Base-by-base conservation (phyloP, 225 moss, liverwort and hornwort genomes). In the Neckera pumila region DNA sequence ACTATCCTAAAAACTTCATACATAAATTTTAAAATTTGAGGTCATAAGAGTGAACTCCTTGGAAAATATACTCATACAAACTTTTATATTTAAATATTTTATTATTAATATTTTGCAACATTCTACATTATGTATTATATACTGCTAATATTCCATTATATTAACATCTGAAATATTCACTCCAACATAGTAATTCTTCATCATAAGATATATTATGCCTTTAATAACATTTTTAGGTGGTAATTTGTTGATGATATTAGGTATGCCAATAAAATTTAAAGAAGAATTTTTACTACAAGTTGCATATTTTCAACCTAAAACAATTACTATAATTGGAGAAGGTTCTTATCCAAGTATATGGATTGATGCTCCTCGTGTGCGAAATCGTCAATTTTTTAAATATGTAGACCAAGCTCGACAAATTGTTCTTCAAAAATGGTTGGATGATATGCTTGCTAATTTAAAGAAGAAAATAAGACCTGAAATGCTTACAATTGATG, bases 291-390 rank as follows among this genome's bases (percentile, higher is more conserved):
- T 89, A 17, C 20, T 90, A 8, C 93, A 95, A 95, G 92, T 95
- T 82, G 96, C 95, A 28, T 95, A 98, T 88, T 97, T 96, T 93
- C 89, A 90, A 78, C 95, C 98, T 34, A 89, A 95, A 7, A 91
- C 86, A 72, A 85, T 96, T 56, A 91, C 88, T 49, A 15, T 96
- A 38, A 65, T 87, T 73, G 94, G 97, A 73, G 98, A 98, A 89
- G 98, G 98, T 19, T 92, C 94, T 53, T 98, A 98, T 84, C 98
- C 98, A 75, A 95, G 93, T 83, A 88, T 98, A 84, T 94, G 93
- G 90, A 92, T 98, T 79, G 96, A 95, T 40, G 63, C 95, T 81
- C 92, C 91, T 34, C 95, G 98, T 53, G 88, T 98, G 4, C 83
- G 97, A 1, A 94, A 95, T 82, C 86, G 93, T n/a, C 89, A 93